Conservation (phyloP, 495 filamentous ascomycete genomes). For the Corynascus novoguineensis region DNA sequence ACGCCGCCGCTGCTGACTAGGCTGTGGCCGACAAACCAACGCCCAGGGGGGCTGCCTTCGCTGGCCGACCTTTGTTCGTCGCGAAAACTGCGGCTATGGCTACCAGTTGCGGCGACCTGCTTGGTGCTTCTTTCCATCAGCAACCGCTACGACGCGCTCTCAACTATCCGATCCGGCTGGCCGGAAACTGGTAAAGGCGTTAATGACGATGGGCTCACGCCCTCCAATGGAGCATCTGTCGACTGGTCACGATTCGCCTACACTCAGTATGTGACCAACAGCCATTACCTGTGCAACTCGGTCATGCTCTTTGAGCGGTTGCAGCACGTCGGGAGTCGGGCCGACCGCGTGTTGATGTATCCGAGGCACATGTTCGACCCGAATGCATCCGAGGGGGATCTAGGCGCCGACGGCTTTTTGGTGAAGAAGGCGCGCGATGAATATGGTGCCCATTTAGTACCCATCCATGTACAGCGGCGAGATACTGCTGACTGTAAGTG, state of each 20-base stretch:
- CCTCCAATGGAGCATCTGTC: no score
- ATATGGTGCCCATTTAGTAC: constrained; percentile 57
- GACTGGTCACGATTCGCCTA: constrained; percentile 66
- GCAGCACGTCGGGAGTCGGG: constrained; percentile 53
- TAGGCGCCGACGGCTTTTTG: constrained; percentile 46
- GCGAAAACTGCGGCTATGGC: no score
- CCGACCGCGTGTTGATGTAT: constrained; percentile 64
- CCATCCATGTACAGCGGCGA: constrained; percentile 53
- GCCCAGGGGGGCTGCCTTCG: no score
- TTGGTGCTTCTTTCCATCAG: no score
- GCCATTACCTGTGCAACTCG: constrained; percentile 67
- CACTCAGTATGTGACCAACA: constrained; percentile 64
- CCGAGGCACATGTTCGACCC: constrained; percentile 49
- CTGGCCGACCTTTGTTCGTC: no score
- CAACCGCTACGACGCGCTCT: no score
- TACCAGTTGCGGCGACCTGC: no score
- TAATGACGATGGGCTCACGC: no score
- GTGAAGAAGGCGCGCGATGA: constrained; percentile 54
- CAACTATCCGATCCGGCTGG: no score
- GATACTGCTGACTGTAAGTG: constrained; percentile 37
- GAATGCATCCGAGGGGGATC: background rate
- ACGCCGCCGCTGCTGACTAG: no score
- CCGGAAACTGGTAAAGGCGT: no score
- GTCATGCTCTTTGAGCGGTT: constrained; percentile 69
- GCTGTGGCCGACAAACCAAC: no score